Evolutionary conservation across 768 basidiomycete genomes (phyloP).

Genomic region (Boletus sp.): DNA sequence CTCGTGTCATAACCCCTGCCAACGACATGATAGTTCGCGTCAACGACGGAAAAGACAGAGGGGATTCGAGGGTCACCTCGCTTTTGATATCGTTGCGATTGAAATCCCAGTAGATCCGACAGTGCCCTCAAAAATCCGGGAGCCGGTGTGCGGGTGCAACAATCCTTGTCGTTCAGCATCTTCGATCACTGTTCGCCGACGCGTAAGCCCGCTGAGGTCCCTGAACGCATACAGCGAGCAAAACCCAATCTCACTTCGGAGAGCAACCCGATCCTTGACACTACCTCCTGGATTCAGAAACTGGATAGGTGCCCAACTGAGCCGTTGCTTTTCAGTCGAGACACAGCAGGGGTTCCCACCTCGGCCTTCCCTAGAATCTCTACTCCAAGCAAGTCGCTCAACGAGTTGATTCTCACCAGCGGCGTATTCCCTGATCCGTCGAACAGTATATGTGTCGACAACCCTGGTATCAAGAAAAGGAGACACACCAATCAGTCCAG

Average conservation of each 20-base stretch:
- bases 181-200: constrained; percentile 72
- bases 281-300: constrained; percentile 97
- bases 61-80: constrained; percentile 51
- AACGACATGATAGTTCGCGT: not conserved
- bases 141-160: constrained; percentile 81
- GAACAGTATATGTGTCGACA: not conserved
- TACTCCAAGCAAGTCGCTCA: constrained; percentile 87
- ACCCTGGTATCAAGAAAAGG: not conserved
- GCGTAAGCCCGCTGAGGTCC: not conserved
- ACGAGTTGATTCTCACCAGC: constrained; percentile 82
- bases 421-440: constrained; percentile 81
- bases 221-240: not conserved
- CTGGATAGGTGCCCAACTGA: constrained; percentile 55
- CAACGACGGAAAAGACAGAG: not conserved
- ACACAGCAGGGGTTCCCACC: constrained; percentile 39
- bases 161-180: constrained; percentile 86
- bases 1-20: constrained; percentile 85
- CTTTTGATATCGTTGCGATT: constrained; percentile 87
- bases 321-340: not conserved
- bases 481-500: constrained; percentile 75
- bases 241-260: constrained; percentile 74
- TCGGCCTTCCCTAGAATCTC: constrained; percentile 97
- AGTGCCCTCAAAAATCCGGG: constrained; percentile 95
- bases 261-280: constrained; percentile 95
- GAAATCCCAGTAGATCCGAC: constrained; percentile 96